Conservation (phyloP, 192 early-diverging fungal genomes). For the Neocallimastix lanati region DNA sequence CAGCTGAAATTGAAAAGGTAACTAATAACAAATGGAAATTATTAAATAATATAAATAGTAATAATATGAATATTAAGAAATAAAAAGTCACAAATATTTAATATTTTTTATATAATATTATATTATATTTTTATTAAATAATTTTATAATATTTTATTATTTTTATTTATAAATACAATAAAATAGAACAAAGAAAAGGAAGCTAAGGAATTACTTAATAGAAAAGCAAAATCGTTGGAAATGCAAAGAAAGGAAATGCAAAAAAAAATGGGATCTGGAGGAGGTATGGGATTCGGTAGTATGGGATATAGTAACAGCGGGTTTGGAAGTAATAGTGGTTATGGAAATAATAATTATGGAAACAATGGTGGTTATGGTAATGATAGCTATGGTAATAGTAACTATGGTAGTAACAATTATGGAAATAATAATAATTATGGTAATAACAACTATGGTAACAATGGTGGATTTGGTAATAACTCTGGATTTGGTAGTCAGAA, state of each 20-base stretch:
- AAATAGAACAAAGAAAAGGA: conserved; percentile 79
- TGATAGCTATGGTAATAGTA: conserved; percentile 9
- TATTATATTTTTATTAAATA: too few species aligned
- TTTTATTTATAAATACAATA: neutral
- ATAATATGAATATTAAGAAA: too few species aligned
- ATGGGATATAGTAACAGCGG: neutral
- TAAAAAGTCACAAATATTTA: too few species aligned
- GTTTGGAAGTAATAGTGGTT: conserved; percentile 15
- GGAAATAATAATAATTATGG: conserved; percentile 13
- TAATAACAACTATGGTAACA: neutral
- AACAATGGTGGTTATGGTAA: conserved; percentile 26
- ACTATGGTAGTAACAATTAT: conserved; percentile 18
- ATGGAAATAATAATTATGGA: conserved; percentile 11
- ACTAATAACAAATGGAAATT: too few species aligned
- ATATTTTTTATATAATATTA: too few species aligned
- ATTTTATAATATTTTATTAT: too few species aligned
- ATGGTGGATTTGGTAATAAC: neutral
- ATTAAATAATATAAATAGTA: too few species aligned
- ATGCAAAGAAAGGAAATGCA: conserved; percentile 63
- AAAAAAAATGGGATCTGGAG: conserved; percentile 2
- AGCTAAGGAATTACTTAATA: conserved; percentile 89
- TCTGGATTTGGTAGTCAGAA: neutral
- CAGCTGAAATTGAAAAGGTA: conserved; percentile 80
- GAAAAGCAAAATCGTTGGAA: conserved; percentile 79
- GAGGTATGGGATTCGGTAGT: neutral